These are phyloP conservation scores for Daldinia decipiens DNA, from an alignment of 495 filamentous ascomycete species.

Conservation along the genomic window DNA sequence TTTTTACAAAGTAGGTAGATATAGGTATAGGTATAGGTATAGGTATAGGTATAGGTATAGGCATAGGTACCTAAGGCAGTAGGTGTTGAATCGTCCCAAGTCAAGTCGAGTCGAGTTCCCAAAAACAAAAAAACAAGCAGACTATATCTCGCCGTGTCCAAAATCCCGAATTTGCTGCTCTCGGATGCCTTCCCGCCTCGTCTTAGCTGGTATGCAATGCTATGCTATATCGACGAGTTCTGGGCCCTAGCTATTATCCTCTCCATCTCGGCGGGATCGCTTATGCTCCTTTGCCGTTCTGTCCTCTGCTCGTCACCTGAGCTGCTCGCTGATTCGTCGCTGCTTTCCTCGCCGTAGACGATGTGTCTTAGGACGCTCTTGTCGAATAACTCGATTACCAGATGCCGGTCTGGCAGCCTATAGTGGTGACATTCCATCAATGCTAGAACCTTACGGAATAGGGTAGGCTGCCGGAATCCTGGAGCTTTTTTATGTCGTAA, in stretches of 20 bases:
- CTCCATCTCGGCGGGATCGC: conserved; percentile 54
- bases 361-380: conserved; percentile 84
- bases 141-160: conserved; percentile 10
- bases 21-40: background rate
- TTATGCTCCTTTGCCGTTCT: conserved; percentile 63
- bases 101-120: background rate
- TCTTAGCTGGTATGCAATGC: background rate
- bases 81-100: conserved; percentile 3
- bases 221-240: conserved; percentile 40
- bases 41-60: background rate
- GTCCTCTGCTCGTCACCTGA: conserved; percentile 60
- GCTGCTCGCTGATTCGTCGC: conserved; percentile 48
- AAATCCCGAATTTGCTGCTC: background rate
- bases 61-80: too few relatives aligned
- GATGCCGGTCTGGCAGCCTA: conserved; percentile 81
- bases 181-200: background rate
- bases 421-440: conserved; percentile 93
- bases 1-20: conserved; percentile 4
- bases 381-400: conserved; percentile 93
- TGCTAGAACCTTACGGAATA: conserved; percentile 85
- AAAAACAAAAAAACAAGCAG: conserved; percentile 3
- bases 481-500: conserved; percentile 64
- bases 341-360: conserved; percentile 67
- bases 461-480: conserved; percentile 75
- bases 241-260: conserved; percentile 33